Evolutionary conservation across 1,139 yeast species (phyloP).

Genomic region (Zhuliangozyma parablackwelliae): DNA sequence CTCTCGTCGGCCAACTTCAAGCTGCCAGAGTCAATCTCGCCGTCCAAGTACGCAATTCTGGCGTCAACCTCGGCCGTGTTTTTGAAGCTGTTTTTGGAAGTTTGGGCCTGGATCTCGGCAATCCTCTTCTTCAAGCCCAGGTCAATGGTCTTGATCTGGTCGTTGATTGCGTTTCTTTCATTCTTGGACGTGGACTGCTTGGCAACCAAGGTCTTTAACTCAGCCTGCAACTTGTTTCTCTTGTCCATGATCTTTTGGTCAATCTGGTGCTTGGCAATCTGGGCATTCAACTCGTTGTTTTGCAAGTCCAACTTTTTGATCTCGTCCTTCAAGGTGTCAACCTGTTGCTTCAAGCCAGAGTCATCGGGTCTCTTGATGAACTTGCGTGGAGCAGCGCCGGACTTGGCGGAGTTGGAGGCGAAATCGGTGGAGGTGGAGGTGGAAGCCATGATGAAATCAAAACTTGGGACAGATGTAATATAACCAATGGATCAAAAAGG

Average conservation of each 20-base stretch:
- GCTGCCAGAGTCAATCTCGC: slow-evolving; percentile 71
- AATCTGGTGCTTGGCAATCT: slow-evolving; percentile 41
- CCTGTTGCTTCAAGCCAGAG: slow-evolving; percentile 52
- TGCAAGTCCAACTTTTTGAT: slow-evolving; percentile 64
- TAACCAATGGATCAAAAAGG: neutral
- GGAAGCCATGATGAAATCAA: slow-evolving; percentile 4
- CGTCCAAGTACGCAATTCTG: slow-evolving; percentile 67
- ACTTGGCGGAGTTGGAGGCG: slow-evolving; percentile 25
- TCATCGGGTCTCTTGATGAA: slow-evolving; percentile 69
- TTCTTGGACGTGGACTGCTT: slow-evolving; percentile 70
- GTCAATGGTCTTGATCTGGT: slow-evolving; percentile 72
- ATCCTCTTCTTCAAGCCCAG: slow-evolving; percentile 70
- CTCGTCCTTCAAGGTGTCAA: slow-evolving; percentile 59
- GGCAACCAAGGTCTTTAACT: slow-evolving; percentile 58
- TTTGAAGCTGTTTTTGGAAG: slow-evolving; percentile 69
- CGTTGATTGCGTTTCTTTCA: slow-evolving; percentile 64
- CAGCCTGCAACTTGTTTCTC: slow-evolving; percentile 60
- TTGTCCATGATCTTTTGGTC: slow-evolving; percentile 45
- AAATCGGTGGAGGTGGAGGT: slow-evolving; percentile 11
- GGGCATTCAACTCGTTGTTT: slow-evolving; percentile 36
- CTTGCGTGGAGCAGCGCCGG: neutral
- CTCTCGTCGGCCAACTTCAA: slow-evolving; percentile 91
- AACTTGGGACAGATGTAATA: no score
- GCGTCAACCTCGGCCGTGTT: slow-evolving; percentile 74
- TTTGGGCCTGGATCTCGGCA: slow-evolving; percentile 66